Percentiles rank a stretch among this genome's conserved stretches.
phyloP scores from a whole-genome alignment of 495 filamentous ascomycete genomes.

The Penicillium diatomitis region DNA sequence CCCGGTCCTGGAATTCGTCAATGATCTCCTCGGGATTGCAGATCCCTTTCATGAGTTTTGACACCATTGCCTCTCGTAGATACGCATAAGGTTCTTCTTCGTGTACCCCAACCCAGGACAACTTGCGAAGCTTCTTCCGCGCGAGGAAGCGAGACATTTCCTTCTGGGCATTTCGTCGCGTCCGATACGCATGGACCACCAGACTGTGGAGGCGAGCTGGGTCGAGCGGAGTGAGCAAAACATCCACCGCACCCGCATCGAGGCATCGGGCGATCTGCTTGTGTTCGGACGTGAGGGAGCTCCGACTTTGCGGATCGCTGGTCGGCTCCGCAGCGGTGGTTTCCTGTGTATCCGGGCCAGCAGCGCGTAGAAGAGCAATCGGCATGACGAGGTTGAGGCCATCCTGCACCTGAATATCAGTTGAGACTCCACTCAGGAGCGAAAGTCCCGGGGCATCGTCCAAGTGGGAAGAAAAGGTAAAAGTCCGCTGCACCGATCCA shows the following conservation, averaged over 20 bases:
- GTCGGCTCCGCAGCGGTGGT: conserved; percentile 8
- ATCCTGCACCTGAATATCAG: conserved; percentile 61
- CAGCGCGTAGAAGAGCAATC: conserved; percentile 53
- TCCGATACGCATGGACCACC: conserved; percentile 73
- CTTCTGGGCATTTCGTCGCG: conserved; percentile 58
- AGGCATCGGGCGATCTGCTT: conserved; percentile 56
- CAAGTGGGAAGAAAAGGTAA: conserved; percentile 38
- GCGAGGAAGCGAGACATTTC: conserved; percentile 60
- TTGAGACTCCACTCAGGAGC: conserved; percentile 58
- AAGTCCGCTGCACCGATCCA: conserved; percentile 29
- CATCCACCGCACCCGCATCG: conserved; percentile 78
- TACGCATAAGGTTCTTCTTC: conserved; percentile 84
- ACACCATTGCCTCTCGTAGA: conserved; percentile 81
- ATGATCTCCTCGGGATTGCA: conserved; percentile 61
- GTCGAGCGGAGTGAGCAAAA: conserved; percentile 68
- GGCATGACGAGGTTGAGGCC: conserved; percentile 67
- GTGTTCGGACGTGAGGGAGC: conserved; percentile 28
- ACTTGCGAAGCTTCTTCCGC: conserved; percentile 59
- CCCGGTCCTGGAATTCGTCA: conserved; percentile 40
- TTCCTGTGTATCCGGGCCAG: conserved; percentile 18
- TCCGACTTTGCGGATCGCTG: conserved; percentile 32
- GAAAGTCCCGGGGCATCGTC: conserved; percentile 58
- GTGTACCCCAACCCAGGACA: conserved; percentile 87
- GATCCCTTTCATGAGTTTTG: conserved; percentile 82
- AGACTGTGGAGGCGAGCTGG: conserved; percentile 60